phyloP scores from a whole-genome alignment of 441 rosid genomes.

The Bruguiera hainesii region DNA sequence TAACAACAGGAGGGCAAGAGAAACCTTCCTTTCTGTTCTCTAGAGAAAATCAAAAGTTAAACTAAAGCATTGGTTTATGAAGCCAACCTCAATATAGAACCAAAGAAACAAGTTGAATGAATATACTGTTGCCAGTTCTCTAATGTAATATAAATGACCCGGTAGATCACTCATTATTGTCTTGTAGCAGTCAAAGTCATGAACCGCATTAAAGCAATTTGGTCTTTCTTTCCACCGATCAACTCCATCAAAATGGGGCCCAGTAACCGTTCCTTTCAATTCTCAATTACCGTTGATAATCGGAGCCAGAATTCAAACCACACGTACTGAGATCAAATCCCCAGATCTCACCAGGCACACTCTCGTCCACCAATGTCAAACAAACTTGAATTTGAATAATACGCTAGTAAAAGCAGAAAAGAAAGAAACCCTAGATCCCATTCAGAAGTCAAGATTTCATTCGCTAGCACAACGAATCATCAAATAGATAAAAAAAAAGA shows the following conservation, averaged over 20 bases:
- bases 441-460: not conserved
- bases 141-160: conserved; percentile 1
- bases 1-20: too few species aligned
- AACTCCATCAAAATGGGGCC: not conserved
- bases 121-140: not conserved
- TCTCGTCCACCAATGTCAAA: too few species aligned
- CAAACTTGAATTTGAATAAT: not conserved
- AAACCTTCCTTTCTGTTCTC: too few species aligned
- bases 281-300: not conserved
- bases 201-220: too few species aligned
- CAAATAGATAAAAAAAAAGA: not conserved
- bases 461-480: not conserved
- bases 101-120: not conserved
- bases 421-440: conserved; percentile 14
- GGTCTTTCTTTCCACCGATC: not conserved
- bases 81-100: not conserved
- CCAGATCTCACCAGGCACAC: conserved; percentile 5
- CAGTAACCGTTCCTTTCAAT: not conserved
- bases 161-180: too few species aligned
- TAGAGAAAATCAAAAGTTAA: not conserved
- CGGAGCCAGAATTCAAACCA: not conserved
- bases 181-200: too few species aligned
- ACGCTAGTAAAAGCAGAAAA: not conserved
- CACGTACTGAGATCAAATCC: not conserved
- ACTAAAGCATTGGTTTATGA: not conserved